These are phyloP conservation scores for Monosporozyma aquatica DNA, from an alignment of 805 yeast species.

Conservation along the genomic window DNA sequence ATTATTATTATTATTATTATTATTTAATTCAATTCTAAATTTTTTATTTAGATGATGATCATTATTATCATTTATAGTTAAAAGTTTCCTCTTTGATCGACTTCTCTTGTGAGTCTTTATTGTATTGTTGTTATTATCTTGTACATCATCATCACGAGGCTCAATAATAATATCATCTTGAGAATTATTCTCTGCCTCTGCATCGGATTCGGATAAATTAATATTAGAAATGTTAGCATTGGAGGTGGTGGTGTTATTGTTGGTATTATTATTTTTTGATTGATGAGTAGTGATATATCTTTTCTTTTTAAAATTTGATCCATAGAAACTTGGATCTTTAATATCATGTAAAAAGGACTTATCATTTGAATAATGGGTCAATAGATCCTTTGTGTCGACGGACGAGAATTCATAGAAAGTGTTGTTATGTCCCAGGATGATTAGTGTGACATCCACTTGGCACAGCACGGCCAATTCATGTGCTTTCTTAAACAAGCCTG, in stretches of 20 bases:
- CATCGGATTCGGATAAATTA: too few relatives aligned
- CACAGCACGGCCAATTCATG: slow-evolving; percentile 71
- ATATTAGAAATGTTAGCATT: too few relatives aligned
- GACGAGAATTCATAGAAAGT: slow-evolving; percentile 80
- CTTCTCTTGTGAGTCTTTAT: not conserved
- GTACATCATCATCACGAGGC: not conserved
- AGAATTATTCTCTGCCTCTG: too few relatives aligned
- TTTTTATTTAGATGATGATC: slow-evolving; percentile 2
- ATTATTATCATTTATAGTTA: not conserved
- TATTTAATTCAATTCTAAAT: slow-evolving; percentile 1
- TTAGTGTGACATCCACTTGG: slow-evolving; percentile 85
- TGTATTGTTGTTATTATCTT: not conserved
- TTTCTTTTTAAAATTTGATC: slow-evolving; percentile 28
- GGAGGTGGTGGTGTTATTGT: not conserved
- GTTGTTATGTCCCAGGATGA: slow-evolving; percentile 74
- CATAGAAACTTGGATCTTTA: slow-evolving; percentile 59
- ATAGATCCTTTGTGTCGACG: slow-evolving; percentile 48
- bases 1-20: too few relatives aligned
- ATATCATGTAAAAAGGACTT: slow-evolving; percentile 40
- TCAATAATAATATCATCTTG: not conserved
- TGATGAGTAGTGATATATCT: slow-evolving; percentile 5
- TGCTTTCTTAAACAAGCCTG: slow-evolving; percentile 73
- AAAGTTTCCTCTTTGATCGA: not conserved
- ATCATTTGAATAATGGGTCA: slow-evolving; percentile 33
- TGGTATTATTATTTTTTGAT: not conserved